Percentiles rank a stretch among this genome's conserved stretches.
Conservation (phyloP, 2,329 filamentous ascomycete genomes). For the Canariomyces notabilis region DNA sequence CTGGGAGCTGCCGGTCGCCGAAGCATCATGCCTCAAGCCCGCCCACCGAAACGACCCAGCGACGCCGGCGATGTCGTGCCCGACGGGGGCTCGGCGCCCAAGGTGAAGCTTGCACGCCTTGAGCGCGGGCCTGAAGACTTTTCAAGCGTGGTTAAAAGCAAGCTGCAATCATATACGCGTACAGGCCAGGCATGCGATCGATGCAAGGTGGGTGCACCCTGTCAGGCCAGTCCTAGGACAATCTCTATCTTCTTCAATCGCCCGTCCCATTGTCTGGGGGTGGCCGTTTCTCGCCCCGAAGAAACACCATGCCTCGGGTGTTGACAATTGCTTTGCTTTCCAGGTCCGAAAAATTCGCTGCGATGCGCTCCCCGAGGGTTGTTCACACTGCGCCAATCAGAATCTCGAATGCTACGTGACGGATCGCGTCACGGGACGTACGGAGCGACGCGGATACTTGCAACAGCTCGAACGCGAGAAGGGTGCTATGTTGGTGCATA, state of each 20-base stretch:
- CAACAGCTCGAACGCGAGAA: constrained; percentile 72
- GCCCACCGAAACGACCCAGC: constrained; percentile 41
- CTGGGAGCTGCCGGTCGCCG: constrained; percentile 14
- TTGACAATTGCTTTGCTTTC: constrained; percentile 2
- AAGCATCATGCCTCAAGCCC: constrained; percentile 36
- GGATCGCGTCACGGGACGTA: constrained; percentile 78
- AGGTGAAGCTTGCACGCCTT: constrained; percentile 46
- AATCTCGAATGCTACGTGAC: constrained; percentile 77
- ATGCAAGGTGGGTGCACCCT: constrained; percentile 56
- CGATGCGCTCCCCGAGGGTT: constrained; percentile 74
- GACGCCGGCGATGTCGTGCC: constrained; percentile 33
- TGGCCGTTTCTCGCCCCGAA: too few relatives aligned
- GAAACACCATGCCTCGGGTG: neutral
- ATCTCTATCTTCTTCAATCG: too few relatives aligned
- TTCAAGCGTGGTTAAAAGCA: constrained; percentile 51
- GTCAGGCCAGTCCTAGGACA: too few relatives aligned
- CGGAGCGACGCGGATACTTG: constrained; percentile 71
- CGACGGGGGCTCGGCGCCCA: constrained; percentile 34
- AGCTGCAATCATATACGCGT: constrained; percentile 50
- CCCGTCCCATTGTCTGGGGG: too few relatives aligned
- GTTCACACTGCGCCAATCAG: constrained; percentile 73
- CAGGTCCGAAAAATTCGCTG: constrained; percentile 83
- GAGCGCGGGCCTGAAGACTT: constrained; percentile 48
- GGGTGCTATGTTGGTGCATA: constrained; percentile 58
- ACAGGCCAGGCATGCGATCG: constrained; percentile 86